Percentiles rank a stretch among this genome's conserved stretches.
phyloP scores from a whole-genome alignment of 2,329 filamentous ascomycete genomes.

The Purpureocillium takamizusanense region DNA sequence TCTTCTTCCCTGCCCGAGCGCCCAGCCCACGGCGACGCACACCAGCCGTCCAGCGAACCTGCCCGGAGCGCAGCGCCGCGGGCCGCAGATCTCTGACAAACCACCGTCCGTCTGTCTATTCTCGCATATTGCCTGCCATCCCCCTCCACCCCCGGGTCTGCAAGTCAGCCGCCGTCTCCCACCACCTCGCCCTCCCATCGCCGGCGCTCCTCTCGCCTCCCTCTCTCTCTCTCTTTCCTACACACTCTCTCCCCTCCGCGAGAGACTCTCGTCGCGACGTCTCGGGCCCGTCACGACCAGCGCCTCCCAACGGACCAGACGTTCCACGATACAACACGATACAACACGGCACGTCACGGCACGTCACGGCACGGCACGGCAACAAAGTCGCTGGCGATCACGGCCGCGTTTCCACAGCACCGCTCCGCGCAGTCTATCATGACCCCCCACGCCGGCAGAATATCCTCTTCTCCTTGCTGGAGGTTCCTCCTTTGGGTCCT shows the following conservation, averaged over 20 bases:
- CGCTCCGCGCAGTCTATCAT: slow-evolving; percentile 13
- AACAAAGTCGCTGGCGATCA: no score
- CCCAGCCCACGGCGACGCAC: no score
- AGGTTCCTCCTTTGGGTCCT: slow-evolving; percentile 29
- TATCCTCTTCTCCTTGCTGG: slow-evolving; percentile 29
- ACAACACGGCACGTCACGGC: no score
- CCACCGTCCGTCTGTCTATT: neutral
- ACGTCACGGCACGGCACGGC: no score
- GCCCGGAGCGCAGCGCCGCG: slow-evolving; percentile 1
- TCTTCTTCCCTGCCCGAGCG: no score
- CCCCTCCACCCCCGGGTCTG: neutral
- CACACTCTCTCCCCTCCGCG: neutral
- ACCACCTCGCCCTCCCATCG: neutral
- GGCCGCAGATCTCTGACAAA: slow-evolving; percentile 3
- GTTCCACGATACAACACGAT: no score
- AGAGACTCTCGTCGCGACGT: neutral
- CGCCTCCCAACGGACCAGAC: no score
- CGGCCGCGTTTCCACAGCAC: no score
- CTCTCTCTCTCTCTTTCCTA: neutral
- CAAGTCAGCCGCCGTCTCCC: neutral
- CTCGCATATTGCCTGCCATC: neutral
- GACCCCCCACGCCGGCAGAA: slow-evolving; percentile 25
- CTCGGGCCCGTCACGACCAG: neutral
- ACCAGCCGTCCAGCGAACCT: no score
- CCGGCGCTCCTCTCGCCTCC: neutral